A percentile compares a stretch with the other conserved stretches of the same genome.
phyloP scores from a whole-genome alignment of 805 yeast genomes.

The Suhomyces sp. region DNA sequence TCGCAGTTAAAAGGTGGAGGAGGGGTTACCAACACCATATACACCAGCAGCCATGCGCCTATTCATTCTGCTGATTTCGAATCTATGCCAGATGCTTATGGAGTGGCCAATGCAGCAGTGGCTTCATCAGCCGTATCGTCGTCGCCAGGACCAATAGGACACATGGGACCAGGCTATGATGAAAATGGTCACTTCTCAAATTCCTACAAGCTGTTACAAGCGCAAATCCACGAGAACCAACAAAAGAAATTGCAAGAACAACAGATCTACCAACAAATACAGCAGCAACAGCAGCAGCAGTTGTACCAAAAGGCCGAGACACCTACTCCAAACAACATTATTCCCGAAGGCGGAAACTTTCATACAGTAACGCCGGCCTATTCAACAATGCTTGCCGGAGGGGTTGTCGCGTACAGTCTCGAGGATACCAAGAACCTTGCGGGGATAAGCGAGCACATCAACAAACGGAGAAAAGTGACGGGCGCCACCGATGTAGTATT shows the following conservation, averaged over 20 bases:
- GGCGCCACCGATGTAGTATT: slow-evolving; percentile 41
- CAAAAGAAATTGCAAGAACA: slow-evolving; percentile 13
- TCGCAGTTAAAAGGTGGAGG: slow-evolving; percentile 41
- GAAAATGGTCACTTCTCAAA: slow-evolving; percentile 9
- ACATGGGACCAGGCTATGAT: neutral
- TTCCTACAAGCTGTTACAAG: slow-evolving; percentile 15
- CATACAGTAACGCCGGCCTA: slow-evolving; percentile 34
- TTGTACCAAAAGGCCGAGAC: slow-evolving; percentile 10
- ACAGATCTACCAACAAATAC: slow-evolving; percentile 13
- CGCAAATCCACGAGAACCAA: slow-evolving; percentile 14
- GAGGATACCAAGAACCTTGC: slow-evolving; percentile 16
- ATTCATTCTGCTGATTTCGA: slow-evolving; percentile 16
- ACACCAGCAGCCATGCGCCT: slow-evolving; percentile 13
- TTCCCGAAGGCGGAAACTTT: slow-evolving; percentile 15
- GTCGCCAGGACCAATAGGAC: neutral
- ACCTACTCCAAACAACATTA: slow-evolving; percentile 11
- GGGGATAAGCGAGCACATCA: slow-evolving; percentile 20
- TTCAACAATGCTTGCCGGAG: slow-evolving; percentile 38
- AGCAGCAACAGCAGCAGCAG: slow-evolving; percentile 17
- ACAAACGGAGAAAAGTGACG: slow-evolving; percentile 21
- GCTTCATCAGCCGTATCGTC: neutral
- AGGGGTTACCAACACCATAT: slow-evolving; percentile 19
- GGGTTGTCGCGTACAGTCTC: slow-evolving; percentile 34
- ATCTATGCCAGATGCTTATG: slow-evolving; percentile 4
- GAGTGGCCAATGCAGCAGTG: neutral